Percentiles rank a stretch among this genome's conserved stretches.
phyloP scores from a whole-genome alignment of 1,284 basidiomycete species.

The Trichosporon sp. region DNA sequence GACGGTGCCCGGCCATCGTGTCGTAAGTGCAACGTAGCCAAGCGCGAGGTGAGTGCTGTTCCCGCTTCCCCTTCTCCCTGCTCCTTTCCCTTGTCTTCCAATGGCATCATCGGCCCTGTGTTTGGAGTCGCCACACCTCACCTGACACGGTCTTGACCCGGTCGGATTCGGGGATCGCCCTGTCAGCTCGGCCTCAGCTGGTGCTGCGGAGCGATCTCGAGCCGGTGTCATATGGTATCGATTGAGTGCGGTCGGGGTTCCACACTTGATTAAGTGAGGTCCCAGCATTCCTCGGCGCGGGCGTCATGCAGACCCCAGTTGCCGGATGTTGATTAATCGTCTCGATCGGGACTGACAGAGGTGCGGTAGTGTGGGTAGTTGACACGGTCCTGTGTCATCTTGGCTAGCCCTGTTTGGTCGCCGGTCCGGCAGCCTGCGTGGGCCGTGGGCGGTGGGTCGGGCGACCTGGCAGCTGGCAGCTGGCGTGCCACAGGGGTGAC shows the following conservation, averaged over 20 bases:
- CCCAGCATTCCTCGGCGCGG: not conserved
- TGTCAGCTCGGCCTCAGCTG: too few species aligned
- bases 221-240: too few species aligned
- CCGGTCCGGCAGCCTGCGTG: too few species aligned
- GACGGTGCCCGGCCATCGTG: constrained; percentile 44
- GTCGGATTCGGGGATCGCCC: too few species aligned
- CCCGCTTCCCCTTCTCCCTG: not conserved
- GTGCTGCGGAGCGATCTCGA: not conserved
- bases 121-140: too few species aligned
- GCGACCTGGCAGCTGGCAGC: too few species aligned
- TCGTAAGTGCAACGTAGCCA: constrained; percentile 41
- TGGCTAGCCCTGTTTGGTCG: too few species aligned
- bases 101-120: too few species aligned
- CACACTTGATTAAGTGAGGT: not conserved
- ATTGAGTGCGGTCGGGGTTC: too few species aligned
- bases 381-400: not conserved
- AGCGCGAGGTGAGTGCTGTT: constrained; percentile 34
- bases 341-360: not conserved
- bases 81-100: not conserved
- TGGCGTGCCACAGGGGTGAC: too few species aligned
- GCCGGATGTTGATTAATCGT: not conserved
- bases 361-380: not conserved
- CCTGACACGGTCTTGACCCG: too few species aligned
- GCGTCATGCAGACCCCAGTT: too few species aligned
- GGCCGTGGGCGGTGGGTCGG: not conserved